These are phyloP conservation scores for Xerocomellus chrysenteron DNA, from an alignment of 768 basidiomycete species.

Conservation along the genomic window DNA sequence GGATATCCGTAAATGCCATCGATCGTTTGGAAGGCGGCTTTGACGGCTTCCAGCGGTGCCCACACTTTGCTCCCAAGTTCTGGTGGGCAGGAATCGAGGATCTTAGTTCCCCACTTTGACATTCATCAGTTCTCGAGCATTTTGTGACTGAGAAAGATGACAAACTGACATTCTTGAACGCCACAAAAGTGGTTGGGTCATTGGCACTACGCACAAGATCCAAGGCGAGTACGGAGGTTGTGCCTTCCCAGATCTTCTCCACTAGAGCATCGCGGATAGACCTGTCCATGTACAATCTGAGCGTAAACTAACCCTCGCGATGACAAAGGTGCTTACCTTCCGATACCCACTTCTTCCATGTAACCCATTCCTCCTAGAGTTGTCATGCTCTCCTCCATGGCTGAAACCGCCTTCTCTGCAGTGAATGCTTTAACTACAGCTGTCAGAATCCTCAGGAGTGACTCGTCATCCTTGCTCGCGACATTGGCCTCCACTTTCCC, in stretches of 20 bases:
- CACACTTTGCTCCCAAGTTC: constrained; percentile 30
- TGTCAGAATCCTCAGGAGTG: constrained; percentile 60
- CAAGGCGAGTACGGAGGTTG: constrained; percentile 62
- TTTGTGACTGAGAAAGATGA: background rate
- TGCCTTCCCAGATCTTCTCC: constrained; percentile 85
- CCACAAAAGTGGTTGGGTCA: constrained; percentile 41
- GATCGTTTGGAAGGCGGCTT: constrained; percentile 42
- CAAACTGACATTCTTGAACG: constrained; percentile 50
- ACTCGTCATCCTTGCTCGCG: too few species aligned
- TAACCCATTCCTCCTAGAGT: constrained; percentile 22
- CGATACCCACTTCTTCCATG: constrained; percentile 71
- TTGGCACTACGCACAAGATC: constrained; percentile 60
- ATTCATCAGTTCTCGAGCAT: background rate
- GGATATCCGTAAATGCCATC: constrained; percentile 39
- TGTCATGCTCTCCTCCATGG: constrained; percentile 68
- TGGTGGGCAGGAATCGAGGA: constrained; percentile 44
- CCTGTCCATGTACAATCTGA: constrained; percentile 22
- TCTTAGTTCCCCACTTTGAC: constrained; percentile 36
- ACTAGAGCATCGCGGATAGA: constrained; percentile 67
- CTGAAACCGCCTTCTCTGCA: constrained; percentile 58
- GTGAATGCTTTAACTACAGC: constrained; percentile 71
- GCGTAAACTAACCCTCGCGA: background rate
- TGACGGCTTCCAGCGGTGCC: constrained; percentile 34
- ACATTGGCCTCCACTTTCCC: too few species aligned
- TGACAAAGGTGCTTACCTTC: constrained; percentile 37